A percentile compares a stretch with the other conserved stretches of the same genome.
Evolutionary conservation across 768 basidiomycete species (phyloP).

Genomic region (Galerina marginata): DNA sequence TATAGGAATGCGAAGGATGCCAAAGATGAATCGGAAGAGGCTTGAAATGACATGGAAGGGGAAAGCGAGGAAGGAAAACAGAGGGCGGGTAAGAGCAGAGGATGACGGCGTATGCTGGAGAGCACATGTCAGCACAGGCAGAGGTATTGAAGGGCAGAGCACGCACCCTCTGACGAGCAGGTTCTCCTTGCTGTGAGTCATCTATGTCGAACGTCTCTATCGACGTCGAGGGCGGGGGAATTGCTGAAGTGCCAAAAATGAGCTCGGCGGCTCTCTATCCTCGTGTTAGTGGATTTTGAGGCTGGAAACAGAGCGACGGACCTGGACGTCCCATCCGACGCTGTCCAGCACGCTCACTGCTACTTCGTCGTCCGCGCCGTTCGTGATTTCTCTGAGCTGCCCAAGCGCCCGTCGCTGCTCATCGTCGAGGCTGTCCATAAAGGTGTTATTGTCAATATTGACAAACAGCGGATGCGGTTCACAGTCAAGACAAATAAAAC

Average conservation of each 20-base stretch:
- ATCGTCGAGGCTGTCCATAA: constrained; percentile 15
- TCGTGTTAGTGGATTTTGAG: background rate
- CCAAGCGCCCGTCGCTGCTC: constrained; percentile 39
- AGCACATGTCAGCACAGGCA: background rate
- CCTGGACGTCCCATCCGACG: constrained; percentile 77
- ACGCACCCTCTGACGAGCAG: constrained; percentile 22
- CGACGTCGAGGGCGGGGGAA: constrained; percentile 1
- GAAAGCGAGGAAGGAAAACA: constrained; percentile 57
- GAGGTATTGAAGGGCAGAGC: constrained; percentile 16
- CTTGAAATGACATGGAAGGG: constrained; percentile 65
- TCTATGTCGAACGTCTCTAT: constrained; percentile 55
- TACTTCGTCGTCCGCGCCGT: constrained; percentile 64
- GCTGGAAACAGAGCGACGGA: constrained; percentile 31
- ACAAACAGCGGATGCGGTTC: too few relatives aligned
- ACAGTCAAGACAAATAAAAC: too few relatives aligned
- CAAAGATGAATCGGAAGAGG: constrained; percentile 69
- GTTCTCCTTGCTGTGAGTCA: constrained; percentile 48
- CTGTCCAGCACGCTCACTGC: constrained; percentile 63
- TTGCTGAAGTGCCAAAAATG: constrained; percentile 49
- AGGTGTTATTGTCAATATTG: too few relatives aligned
- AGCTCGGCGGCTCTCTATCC: constrained; percentile 62
- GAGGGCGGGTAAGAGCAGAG: constrained; percentile 36
- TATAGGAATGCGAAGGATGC: constrained; percentile 69
- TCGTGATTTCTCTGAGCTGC: constrained; percentile 63
- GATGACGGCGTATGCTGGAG: constrained; percentile 16